Base-by-base conservation (phyloP, 1,139 yeast species). In the Yamadazyma trypodendri region DNA sequence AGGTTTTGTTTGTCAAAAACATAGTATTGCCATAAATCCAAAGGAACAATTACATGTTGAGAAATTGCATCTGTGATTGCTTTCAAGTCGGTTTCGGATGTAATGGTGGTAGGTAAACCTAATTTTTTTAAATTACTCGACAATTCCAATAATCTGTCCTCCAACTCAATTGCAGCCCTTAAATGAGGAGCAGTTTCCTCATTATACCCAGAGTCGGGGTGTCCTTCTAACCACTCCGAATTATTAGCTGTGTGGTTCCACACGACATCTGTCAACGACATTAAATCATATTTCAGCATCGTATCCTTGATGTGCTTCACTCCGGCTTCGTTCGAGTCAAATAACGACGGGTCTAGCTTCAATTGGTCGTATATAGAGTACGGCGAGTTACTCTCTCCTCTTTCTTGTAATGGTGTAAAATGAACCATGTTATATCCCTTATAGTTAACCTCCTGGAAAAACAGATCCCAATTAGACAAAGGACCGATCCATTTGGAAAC, bases 341-440 rank as follows among this genome's bases (percentile, higher is more conserved):
- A 92, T 25, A 81, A 62, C 0, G 53, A 58, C 0, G 84, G 78
- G 55, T 92, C 97, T 61, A 84, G 89, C 18, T 56, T 59, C 48
- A 88, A 72, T 61, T 92, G 97, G 58, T 92, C 97, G 52, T 67
- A 84, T 37, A 92, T 86, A 3, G 96, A 86, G 55, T 90, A 92
- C 0, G 98, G 97, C 7, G 97, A 89, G 57, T 90, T 77, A 1
- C 96, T 86, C 40, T 74, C 82, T 20, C 98, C 98, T 36, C 97
- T 73, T 46, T 81, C 66, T 60, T 90, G 97, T 46, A 92, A 69
- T 0, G 98, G 98, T 2, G 97, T 89, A 58, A 92, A 92, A 64
- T 92, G 98, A 33, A 92, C 68, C 96, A 90, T 87, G 59, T 92
- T 92, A 67, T 90, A 92, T 14, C 94, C 92, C 60, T 92, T 92